Conservation (phyloP, 371 early-diverging fungal genomes). For the Caulochytrium protostelioides region DNA sequence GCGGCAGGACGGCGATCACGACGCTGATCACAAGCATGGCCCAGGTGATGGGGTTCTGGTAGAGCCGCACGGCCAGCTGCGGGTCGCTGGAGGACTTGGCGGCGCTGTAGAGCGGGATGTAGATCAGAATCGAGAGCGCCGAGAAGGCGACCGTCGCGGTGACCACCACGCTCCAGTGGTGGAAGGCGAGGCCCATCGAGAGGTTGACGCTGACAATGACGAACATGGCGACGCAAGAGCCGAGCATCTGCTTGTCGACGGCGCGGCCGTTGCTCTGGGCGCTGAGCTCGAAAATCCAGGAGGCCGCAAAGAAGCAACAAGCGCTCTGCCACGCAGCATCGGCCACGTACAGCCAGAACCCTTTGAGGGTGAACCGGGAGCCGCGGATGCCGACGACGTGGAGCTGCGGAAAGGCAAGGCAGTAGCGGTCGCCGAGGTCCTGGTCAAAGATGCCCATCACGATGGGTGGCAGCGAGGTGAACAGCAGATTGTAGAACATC, state of each 20-base stretch:
- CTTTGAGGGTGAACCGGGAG: constrained; percentile 28
- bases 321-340: constrained; percentile 53
- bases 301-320: constrained; percentile 48
- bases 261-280: constrained; percentile 29
- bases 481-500: constrained; percentile 55
- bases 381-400: constrained; percentile 41
- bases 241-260: constrained; percentile 42
- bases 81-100: too few species aligned
- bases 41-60: constrained; percentile 47
- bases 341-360: constrained; percentile 39
- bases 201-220: constrained; percentile 57
- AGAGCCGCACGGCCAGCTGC: constrained; percentile 26
- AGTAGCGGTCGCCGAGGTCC: constrained; percentile 7
- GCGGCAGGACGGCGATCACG: constrained; percentile 23
- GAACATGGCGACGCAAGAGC: constrained; percentile 49
- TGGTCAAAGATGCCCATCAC: constrained; percentile 27
- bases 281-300: constrained; percentile 20
- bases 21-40: constrained; percentile 29
- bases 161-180: constrained; percentile 36
- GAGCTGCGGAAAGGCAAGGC: constrained; percentile 34
- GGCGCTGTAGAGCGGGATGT: constrained; percentile 12
- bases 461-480: constrained; percentile 47
- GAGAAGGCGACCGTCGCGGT: constrained; percentile 8
- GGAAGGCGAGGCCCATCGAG: constrained; percentile 48
- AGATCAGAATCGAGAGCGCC: constrained; percentile 16